These are phyloP conservation scores for Leccinellum albellum DNA, from an alignment of 768 basidiomycete species.

Conservation along the genomic window DNA sequence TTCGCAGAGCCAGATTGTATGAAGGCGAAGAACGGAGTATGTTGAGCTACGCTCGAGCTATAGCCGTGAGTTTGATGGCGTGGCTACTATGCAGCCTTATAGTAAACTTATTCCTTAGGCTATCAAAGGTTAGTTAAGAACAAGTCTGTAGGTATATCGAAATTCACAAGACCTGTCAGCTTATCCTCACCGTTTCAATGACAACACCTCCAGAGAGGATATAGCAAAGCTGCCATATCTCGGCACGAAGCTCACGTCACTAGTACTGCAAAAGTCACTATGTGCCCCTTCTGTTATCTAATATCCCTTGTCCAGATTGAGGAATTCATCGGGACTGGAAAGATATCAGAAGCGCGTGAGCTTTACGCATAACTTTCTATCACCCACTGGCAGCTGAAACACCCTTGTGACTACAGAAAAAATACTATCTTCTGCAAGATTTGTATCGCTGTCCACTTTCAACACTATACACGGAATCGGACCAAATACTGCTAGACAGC, in stretches of 20 bases:
- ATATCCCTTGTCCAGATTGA: slow-evolving; percentile 42
- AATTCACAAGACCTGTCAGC: slow-evolving; percentile 31
- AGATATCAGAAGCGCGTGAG: slow-evolving; percentile 56
- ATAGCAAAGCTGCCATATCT: slow-evolving; percentile 44
- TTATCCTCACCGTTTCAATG: slow-evolving; percentile 44
- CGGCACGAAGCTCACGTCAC: slow-evolving; percentile 48
- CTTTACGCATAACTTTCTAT: slow-evolving; percentile 8
- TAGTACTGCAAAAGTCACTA: slow-evolving; percentile 33
- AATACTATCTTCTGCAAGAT: slow-evolving; percentile 49
- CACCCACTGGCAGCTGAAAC: background rate
- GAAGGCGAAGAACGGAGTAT: slow-evolving; percentile 68
- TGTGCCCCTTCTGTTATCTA: background rate
- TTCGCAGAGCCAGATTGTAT: slow-evolving; percentile 54
- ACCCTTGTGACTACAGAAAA: slow-evolving; percentile 36
- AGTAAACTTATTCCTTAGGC: slow-evolving; percentile 27
- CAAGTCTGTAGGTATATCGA: background rate
- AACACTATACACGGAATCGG: slow-evolving; percentile 72
- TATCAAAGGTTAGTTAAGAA: slow-evolving; percentile 41
- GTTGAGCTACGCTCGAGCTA: slow-evolving; percentile 68
- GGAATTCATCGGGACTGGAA: slow-evolving; percentile 55
- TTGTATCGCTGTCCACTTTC: slow-evolving; percentile 54
- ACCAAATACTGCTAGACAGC: slow-evolving; percentile 57
- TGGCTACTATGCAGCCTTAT: background rate
- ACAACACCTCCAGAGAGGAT: slow-evolving; percentile 35
- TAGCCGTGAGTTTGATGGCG: slow-evolving; percentile 48